A percentile compares a stretch with the other conserved stretches of the same genome.
Conservation (phyloP, 495 filamentous ascomycete species). For the Podospora tetraspora region DNA sequence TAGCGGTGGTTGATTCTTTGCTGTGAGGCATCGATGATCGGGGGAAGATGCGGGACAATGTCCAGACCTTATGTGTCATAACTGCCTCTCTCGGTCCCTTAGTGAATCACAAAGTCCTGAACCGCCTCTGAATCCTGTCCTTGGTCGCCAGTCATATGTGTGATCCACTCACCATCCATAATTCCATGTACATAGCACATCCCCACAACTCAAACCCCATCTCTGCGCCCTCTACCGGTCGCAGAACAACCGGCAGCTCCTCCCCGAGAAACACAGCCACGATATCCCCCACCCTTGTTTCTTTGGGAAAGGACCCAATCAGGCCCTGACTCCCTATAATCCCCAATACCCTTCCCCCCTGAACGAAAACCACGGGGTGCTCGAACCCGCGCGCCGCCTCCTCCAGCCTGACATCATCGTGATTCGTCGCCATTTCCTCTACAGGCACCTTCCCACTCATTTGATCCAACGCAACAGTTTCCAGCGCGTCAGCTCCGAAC, state of each 20-base stretch:
- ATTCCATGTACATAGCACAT: slow-evolving; percentile 1
- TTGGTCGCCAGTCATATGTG: background rate
- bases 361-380: background rate
- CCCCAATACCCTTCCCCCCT: background rate
- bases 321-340: background rate
- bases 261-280: background rate
- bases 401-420: too few relatives aligned
- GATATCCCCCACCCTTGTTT: background rate
- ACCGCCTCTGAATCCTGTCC: background rate
- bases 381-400: too few relatives aligned
- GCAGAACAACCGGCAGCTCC: background rate
- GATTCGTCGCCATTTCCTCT: too few relatives aligned
- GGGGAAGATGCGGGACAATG: too few relatives aligned
- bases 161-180: background rate
- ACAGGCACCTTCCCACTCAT: too few relatives aligned
- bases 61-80: too few relatives aligned
- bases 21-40: background rate
- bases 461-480: background rate
- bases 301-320: background rate
- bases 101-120: background rate
- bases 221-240: background rate
- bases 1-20: background rate
- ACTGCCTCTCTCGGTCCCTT: background rate
- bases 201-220: background rate
- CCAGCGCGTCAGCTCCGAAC: background rate